Base-by-base conservation (phyloP, 2,329 filamentous ascomycete species). In the Sclerotinia glacialis region DNA sequence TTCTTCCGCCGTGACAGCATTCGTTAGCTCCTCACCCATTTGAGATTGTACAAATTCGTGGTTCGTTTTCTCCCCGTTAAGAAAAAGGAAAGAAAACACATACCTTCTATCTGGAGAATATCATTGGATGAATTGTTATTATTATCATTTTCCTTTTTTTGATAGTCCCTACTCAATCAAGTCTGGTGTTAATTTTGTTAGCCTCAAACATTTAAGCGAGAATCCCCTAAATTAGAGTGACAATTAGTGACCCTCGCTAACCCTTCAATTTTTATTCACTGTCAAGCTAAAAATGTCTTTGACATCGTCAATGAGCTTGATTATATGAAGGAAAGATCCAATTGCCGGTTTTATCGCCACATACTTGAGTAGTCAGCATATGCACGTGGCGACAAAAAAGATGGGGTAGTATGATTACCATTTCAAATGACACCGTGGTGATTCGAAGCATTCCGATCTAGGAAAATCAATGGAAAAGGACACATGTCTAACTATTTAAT, bases 241-340 rank as follows among this genome's bases (percentile, higher is more conserved):
- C 7, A 21, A 31, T 21, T 56, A 28, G 14, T 23, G 14, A 56
- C 4, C 3, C 16, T 18, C 9, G 23, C 9, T 18, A 42, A 26
- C 16, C 8, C n/a, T 31, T 1, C 16, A 44, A 21, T 23, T 16
- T 42, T 18, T 5, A 42, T 9, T 18, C 2, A 28, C 7, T 16
- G 18, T 42, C 0, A 42, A 23, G n/a, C 37, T 42, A 56, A 3
- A 5, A 12, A 6, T 5, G 4, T 7, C 2, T 16, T 18, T 4
- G 5, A 14, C 2, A 6, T 56, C 14, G 2, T 9, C 3, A 5
- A 28, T 28, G 18, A 18, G 1, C 11, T 18, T 14, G 2, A 21
- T 16, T 6, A 1, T 21, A 8, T 2, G 3, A 14, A 2, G 16
- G 11, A 46, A 31, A n/a, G n/a, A 18, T 9, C 5, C 5, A 1